Percentiles rank a stretch among this genome's conserved stretches.
Conservation (phyloP, 2,329 filamentous ascomycete genomes). For the Microdochium nivale region DNA sequence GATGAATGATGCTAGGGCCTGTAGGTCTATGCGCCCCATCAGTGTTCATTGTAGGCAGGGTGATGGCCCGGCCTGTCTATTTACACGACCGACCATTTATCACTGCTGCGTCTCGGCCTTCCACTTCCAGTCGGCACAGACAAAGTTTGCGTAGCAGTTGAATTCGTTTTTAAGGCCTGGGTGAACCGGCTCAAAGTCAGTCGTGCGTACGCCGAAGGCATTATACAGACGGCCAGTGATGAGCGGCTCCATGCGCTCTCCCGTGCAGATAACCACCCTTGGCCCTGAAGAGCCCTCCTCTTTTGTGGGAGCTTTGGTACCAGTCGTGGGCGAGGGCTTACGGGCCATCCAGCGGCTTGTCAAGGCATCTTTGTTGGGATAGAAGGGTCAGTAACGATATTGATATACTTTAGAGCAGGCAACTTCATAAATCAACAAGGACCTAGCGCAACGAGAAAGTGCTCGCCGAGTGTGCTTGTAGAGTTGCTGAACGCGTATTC, state of each 20-base stretch:
- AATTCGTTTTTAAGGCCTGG: constrained; percentile 74
- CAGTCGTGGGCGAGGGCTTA: constrained; percentile 11
- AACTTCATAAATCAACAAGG: too few relatives aligned
- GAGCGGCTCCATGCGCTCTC: constrained; percentile 63
- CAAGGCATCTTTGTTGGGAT: constrained; percentile 50
- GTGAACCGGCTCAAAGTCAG: constrained; percentile 62
- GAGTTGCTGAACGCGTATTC: too few relatives aligned
- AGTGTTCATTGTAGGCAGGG: too few relatives aligned
- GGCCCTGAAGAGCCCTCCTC: constrained; percentile 1
- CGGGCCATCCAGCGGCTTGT: constrained; percentile 67
- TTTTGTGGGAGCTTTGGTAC: too few relatives aligned
- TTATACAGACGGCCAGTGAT: constrained; percentile 59
- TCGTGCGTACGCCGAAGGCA: constrained; percentile 52
- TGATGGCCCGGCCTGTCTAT: too few relatives aligned
- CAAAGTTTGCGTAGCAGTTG: constrained; percentile 71
- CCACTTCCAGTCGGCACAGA: constrained; percentile 46
- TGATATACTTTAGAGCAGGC: too few relatives aligned
- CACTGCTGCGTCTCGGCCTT: not conserved
- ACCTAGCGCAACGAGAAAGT: too few relatives aligned
- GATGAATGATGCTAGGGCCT: too few relatives aligned
- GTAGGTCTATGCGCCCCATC: too few relatives aligned
- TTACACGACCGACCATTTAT: not conserved
- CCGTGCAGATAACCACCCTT: constrained; percentile 63
- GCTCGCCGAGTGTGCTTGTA: too few relatives aligned
- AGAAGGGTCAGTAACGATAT: constrained; percentile 1